Evolutionary conservation across 2,329 filamentous ascomycete species (phyloP).

Genomic region (Tricladium varicosporioides): DNA sequence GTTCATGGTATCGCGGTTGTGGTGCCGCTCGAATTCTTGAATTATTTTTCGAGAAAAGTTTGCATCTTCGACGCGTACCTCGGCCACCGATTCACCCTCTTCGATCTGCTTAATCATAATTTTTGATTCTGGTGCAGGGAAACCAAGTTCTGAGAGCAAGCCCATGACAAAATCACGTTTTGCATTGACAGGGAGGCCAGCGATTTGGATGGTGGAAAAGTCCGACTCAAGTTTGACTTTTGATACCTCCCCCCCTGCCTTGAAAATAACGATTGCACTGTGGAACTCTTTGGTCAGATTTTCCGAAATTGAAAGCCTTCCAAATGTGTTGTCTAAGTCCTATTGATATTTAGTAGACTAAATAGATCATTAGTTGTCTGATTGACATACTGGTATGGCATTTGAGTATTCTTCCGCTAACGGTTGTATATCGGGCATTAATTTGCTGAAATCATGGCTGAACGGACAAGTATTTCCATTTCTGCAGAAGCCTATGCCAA

Average conservation of each 20-base stretch:
- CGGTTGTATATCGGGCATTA: not conserved
- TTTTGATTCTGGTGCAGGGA: not conserved
- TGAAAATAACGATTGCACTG: constrained; percentile 8
- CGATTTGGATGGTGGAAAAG: constrained; percentile 13
- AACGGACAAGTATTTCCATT: not conserved
- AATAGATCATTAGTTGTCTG: too few relatives aligned
- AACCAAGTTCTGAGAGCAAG: constrained; percentile 5
- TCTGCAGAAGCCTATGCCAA: not conserved
- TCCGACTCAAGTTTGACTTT: constrained; percentile 11
- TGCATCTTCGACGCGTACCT: constrained; percentile 11
- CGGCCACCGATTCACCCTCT: not conserved
- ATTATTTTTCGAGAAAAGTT: constrained; percentile 5
- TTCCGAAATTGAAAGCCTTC: not conserved
- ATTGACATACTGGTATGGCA: not conserved
- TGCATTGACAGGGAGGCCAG: not conserved
- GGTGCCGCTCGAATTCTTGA: not conserved
- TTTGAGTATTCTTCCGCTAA: not conserved
- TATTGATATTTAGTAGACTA: not conserved
- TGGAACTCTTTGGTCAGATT: not conserved
- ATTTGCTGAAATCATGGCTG: not conserved
- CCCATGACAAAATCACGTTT: not conserved
- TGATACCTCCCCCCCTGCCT: constrained; percentile 5
- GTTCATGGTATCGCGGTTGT: not conserved
- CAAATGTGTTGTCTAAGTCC: not conserved
- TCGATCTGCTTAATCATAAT: constrained; percentile 9